Percentiles rank a stretch among this genome's conserved stretches.
Conservation (phyloP, 345 rosid species). For the Dovyalis caffra region DNA sequence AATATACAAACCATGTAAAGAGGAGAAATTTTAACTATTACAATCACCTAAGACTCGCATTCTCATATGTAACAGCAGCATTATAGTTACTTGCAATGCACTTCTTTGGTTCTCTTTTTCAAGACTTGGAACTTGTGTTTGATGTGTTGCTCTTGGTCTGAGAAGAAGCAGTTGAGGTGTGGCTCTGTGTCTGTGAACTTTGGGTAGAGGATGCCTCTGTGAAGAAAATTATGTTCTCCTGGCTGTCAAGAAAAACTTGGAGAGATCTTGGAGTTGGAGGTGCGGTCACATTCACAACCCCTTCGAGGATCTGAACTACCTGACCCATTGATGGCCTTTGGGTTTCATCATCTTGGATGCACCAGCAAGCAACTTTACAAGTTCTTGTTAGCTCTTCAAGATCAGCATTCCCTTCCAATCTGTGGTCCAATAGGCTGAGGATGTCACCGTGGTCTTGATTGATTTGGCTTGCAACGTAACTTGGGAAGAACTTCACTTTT, state of each 20-base stretch:
- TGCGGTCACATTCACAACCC: constrained; percentile 51
- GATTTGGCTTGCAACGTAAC: constrained; percentile 47
- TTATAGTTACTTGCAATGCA: too few relatives aligned
- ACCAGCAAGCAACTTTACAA: constrained; percentile 80
- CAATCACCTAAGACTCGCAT: not conserved
- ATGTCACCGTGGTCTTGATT: constrained; percentile 43
- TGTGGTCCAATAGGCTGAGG: constrained; percentile 51
- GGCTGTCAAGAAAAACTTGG: constrained; percentile 36
- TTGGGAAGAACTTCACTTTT: constrained; percentile 56
- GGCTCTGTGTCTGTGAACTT: constrained; percentile 33
- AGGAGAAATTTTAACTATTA: not conserved
- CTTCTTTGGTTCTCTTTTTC: not conserved
- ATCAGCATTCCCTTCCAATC: constrained; percentile 41
- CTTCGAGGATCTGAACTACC: constrained; percentile 82
- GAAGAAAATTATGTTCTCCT: constrained; percentile 44
- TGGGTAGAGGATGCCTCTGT: constrained; percentile 45
- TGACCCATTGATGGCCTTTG: constrained; percentile 79
- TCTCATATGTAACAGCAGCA: not conserved
- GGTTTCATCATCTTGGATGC: constrained; percentile 77
- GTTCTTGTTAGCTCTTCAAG: constrained; percentile 58
- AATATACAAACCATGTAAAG: not conserved
- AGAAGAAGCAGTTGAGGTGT: constrained; percentile 26
- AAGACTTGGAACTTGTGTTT: constrained; percentile 14
- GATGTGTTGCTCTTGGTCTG: constrained; percentile 32
- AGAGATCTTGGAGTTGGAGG: constrained; percentile 67